A percentile compares a stretch with the other conserved stretches of the same genome.
Conservation (phyloP, 176 grass and related monocot species). For the Elymus sibiricus region DNA sequence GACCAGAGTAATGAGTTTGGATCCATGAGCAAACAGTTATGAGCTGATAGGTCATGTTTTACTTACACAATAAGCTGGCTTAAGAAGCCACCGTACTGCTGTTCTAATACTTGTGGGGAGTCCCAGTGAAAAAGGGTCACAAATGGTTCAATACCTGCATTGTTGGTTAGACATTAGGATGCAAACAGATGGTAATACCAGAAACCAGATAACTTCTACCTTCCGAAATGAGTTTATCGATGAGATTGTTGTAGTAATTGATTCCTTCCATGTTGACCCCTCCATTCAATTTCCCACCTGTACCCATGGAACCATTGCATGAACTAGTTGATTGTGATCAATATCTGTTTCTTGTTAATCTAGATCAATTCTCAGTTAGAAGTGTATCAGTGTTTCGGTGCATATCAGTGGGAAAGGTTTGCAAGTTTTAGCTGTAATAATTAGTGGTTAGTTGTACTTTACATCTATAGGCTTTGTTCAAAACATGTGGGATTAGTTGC, state of each 20-base stretch:
- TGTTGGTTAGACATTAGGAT: slow-evolving; percentile 11
- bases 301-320: neutral
- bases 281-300: slow-evolving; percentile 71
- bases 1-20: neutral
- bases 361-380: neutral
- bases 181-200: neutral
- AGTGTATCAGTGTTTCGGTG: neutral
- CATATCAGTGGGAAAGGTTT: slow-evolving; percentile 1
- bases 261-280: slow-evolving; percentile 74
- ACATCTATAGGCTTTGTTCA: slow-evolving; percentile 18
- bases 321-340: neutral
- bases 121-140: slow-evolving; percentile 95
- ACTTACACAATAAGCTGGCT: slow-evolving; percentile 69
- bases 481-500: neutral
- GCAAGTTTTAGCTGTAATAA: neutral
- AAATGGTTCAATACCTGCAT: slow-evolving; percentile 72
- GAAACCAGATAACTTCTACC: slow-evolving; percentile 30
- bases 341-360: neutral
- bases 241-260: slow-evolving; percentile 84
- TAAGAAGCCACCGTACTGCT: slow-evolving; percentile 75
- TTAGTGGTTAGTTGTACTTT: neutral
- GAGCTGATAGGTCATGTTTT: neutral
- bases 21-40: neutral
- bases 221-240: slow-evolving; percentile 69
- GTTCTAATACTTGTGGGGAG: slow-evolving; percentile 72